phyloP scores from a whole-genome alignment of 345 rosid genomes.

The Cochlearia excelsa region DNA sequence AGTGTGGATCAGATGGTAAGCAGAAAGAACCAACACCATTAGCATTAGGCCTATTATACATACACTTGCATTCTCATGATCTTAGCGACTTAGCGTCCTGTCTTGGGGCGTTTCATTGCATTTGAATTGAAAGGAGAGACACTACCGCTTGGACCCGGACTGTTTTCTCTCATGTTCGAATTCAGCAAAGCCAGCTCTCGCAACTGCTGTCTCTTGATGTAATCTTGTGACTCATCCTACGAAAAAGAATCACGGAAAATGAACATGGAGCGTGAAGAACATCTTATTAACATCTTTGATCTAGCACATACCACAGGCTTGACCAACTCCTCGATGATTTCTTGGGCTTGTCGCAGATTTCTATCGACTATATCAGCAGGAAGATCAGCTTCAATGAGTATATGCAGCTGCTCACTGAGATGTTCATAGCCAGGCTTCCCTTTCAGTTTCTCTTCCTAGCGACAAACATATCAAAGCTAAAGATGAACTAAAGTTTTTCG shows the following conservation, averaged over 20 bases:
- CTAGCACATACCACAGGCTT: constrained; percentile 73
- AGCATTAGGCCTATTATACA: constrained; percentile 29
- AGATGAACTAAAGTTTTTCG: not conserved
- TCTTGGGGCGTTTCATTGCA: constrained; percentile 95
- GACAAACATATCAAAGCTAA: constrained; percentile 23
- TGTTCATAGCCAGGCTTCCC: constrained; percentile 79
- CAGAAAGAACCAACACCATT: constrained; percentile 27
- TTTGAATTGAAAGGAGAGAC: constrained; percentile 93
- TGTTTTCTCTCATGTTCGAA: constrained; percentile 89
- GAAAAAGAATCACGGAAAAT: too few species aligned
- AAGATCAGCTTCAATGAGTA: constrained; percentile 71
- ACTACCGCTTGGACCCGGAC: constrained; percentile 95
- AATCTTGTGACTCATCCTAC: constrained; percentile 93
- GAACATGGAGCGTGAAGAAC: too few species aligned
- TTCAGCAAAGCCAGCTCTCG: constrained; percentile 93
- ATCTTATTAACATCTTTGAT: too few species aligned
- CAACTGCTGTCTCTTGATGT: constrained; percentile 90
- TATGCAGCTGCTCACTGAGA: constrained; percentile 69
- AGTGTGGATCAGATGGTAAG: constrained; percentile 25
- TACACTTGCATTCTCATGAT: constrained; percentile 20
- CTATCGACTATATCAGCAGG: constrained; percentile 60
- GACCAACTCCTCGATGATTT: constrained; percentile 83
- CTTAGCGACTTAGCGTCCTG: constrained; percentile 69
- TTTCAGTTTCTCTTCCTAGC: constrained; percentile 69
- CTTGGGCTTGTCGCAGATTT: constrained; percentile 68